Evolutionary conservation across 768 basidiomycete genomes (phyloP).

Genomic region (Trichaptum fuscoviolaceum): DNA sequence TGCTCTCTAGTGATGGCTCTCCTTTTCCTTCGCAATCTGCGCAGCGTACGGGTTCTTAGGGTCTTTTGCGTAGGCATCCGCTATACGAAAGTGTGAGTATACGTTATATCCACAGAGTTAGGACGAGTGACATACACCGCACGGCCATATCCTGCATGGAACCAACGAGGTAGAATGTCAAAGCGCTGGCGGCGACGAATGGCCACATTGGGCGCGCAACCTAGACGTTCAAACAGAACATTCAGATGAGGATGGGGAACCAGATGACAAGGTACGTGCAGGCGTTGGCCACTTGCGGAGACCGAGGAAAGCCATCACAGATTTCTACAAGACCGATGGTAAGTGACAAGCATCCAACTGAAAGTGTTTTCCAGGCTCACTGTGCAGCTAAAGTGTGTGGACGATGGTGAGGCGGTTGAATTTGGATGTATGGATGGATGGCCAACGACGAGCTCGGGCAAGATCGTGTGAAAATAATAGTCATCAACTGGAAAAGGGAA

Average conservation of each 20-base stretch:
- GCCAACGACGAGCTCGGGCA: not conserved
- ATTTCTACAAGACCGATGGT: not conserved
- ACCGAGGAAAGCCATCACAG: slow-evolving; percentile 66
- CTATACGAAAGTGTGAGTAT: slow-evolving; percentile 27
- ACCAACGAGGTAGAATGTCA: slow-evolving; percentile 64
- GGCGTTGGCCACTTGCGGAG: slow-evolving; percentile 79
- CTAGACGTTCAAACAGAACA: slow-evolving; percentile 30
- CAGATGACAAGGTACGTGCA: slow-evolving; percentile 35
- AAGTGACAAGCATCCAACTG: slow-evolving; percentile 3
- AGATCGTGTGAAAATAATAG: not conserved
- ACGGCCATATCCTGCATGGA: slow-evolving; percentile 66
- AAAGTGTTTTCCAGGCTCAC: not conserved
- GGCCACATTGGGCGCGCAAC: slow-evolving; percentile 74
- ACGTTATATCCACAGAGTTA: not conserved
- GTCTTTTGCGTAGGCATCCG: slow-evolving; percentile 64
- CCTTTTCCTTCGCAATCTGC: slow-evolving; percentile 54
- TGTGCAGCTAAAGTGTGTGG: not conserved
- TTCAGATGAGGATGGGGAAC: slow-evolving; percentile 3
- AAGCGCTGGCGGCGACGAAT: slow-evolving; percentile 59
- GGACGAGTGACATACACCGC: slow-evolving; percentile 53
- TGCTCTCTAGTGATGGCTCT: slow-evolving; percentile 35
- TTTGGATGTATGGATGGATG: not conserved
- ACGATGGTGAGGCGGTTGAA: not conserved
- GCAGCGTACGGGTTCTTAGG: slow-evolving; percentile 80
- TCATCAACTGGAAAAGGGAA: not conserved